Percentiles rank a stretch among this genome's conserved stretches.
These are phyloP conservation scores for Clavulina sp. DNA, from an alignment of 768 basidiomycete species.

Conservation along the genomic window DNA sequence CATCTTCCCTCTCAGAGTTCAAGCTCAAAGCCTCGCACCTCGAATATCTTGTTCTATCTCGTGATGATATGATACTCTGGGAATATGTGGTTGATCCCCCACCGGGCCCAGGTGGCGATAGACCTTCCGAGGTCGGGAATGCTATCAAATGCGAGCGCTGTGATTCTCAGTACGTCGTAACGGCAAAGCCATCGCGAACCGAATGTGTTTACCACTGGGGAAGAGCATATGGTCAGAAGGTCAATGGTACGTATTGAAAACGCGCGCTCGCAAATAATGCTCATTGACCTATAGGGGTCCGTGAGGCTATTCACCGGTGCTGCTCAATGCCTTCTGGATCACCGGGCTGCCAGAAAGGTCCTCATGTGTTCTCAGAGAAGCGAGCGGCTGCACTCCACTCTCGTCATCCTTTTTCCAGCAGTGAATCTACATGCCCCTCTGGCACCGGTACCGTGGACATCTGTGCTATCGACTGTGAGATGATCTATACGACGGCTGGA, in stretches of 20 bases:
- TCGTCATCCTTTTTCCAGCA: constrained; percentile 45
- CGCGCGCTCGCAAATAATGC: not conserved
- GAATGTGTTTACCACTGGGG: constrained; percentile 81
- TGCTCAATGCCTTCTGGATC: constrained; percentile 47
- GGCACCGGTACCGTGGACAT: constrained; percentile 17
- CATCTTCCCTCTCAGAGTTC: constrained; percentile 35
- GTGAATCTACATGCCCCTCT: not conserved
- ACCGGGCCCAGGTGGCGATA: constrained; percentile 40
- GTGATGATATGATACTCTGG: constrained; percentile 41
- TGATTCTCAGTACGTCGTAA: constrained; percentile 46
- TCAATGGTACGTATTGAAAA: constrained; percentile 36
- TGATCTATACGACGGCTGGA: constrained; percentile 89
- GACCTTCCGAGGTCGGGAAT: constrained; percentile 42
- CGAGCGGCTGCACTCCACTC: constrained; percentile 46
- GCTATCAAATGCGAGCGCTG: constrained; percentile 64
- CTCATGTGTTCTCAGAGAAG: constrained; percentile 82
- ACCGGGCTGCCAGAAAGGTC: constrained; percentile 58
- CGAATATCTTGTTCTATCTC: constrained; percentile 39
- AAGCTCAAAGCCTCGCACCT: constrained; percentile 32
- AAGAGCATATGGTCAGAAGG: constrained; percentile 36
- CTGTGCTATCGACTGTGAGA: constrained; percentile 89
- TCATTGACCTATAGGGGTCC: constrained; percentile 34
- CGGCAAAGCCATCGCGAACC: constrained; percentile 33
- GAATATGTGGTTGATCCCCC: constrained; percentile 60
- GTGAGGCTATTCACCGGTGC: constrained; percentile 54